These are phyloP conservation scores for Rhizopus stolonifer DNA, from an alignment of 371 early-diverging fungal species.

Conservation along the genomic window DNA sequence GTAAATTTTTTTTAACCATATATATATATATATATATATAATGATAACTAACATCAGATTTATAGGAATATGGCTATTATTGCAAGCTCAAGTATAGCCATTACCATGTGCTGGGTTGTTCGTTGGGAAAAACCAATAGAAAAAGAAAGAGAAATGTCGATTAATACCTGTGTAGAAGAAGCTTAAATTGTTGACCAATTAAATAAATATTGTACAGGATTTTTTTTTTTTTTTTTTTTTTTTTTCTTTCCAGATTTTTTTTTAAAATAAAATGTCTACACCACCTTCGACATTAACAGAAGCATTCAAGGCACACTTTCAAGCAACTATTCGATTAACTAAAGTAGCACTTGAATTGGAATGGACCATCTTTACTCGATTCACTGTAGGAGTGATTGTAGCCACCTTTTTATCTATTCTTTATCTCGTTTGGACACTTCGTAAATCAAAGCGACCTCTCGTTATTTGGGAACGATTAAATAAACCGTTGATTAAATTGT, in stretches of 20 bases:
- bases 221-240: slow-evolving; percentile 1
- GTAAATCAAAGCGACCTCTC: slow-evolving; percentile 41
- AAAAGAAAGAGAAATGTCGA: slow-evolving; percentile 4
- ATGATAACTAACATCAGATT: too few relatives aligned
- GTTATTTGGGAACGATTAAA: slow-evolving; percentile 46
- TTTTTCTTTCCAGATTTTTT: background rate
- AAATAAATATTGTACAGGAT: background rate
- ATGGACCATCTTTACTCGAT: slow-evolving; percentile 50
- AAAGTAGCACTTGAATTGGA: slow-evolving; percentile 44
- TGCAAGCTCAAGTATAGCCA: slow-evolving; percentile 28
- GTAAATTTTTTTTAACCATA: slow-evolving; percentile 22
- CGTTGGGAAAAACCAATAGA: slow-evolving; percentile 22
- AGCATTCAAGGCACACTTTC: slow-evolving; percentile 38
- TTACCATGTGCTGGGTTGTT: slow-evolving; percentile 33
- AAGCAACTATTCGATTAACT: slow-evolving; percentile 33
- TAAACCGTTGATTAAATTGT: slow-evolving; percentile 45
- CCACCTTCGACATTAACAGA: slow-evolving; percentile 19
- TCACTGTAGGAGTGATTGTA: slow-evolving; percentile 39
- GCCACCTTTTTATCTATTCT: slow-evolving; percentile 35
- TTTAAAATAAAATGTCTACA: background rate
- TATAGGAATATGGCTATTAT: slow-evolving; percentile 43
- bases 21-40: too few relatives aligned
- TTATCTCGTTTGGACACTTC: slow-evolving; percentile 40
- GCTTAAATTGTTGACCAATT: background rate
- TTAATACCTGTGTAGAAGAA: slow-evolving; percentile 3